Evolutionary conservation across 805 yeast genomes (phyloP).

Genomic region (Cephaloascus albidus): DNA sequence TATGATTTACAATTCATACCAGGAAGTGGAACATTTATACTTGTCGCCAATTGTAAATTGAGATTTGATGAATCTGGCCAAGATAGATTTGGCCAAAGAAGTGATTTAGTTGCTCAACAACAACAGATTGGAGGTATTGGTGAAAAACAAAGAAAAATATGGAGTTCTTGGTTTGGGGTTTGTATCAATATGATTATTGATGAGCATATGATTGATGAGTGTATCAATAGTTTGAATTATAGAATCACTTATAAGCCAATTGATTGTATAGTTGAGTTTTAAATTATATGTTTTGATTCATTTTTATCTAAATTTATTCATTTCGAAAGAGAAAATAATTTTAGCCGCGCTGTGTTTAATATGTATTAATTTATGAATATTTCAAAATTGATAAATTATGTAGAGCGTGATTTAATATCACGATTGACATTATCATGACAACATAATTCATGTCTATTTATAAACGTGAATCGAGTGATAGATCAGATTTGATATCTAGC

Average conservation of each 20-base stretch:
- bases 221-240: conserved; percentile 55
- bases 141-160: conserved; percentile 34
- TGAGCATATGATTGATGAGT: conserved; percentile 33
- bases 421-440: too few relatives aligned
- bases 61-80: conserved; percentile 71
- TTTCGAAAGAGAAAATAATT: too few relatives aligned
- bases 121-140: conserved; percentile 5
- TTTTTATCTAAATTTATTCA: too few relatives aligned
- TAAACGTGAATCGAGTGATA: too few relatives aligned
- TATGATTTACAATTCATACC: conserved; percentile 62
- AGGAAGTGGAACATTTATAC: conserved; percentile 46
- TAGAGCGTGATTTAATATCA: too few relatives aligned
- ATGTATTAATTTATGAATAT: too few relatives aligned
- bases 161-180: conserved; percentile 70
- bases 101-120: conserved; percentile 32
- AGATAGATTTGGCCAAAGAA: conserved; percentile 54
- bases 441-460: too few relatives aligned
- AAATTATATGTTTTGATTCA: too few relatives aligned
- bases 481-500: too few relatives aligned
- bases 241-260: conserved; percentile 57
- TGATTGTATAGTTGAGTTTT: conserved; percentile 21
- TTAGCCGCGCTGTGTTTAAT: too few relatives aligned
- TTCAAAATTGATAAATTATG: too few relatives aligned
- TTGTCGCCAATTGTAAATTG: conserved; percentile 51
- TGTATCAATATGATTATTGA: conserved; percentile 52